Conservation (phyloP, 2,329 filamentous ascomycete species). For the Ophiostoma sp. region DNA sequence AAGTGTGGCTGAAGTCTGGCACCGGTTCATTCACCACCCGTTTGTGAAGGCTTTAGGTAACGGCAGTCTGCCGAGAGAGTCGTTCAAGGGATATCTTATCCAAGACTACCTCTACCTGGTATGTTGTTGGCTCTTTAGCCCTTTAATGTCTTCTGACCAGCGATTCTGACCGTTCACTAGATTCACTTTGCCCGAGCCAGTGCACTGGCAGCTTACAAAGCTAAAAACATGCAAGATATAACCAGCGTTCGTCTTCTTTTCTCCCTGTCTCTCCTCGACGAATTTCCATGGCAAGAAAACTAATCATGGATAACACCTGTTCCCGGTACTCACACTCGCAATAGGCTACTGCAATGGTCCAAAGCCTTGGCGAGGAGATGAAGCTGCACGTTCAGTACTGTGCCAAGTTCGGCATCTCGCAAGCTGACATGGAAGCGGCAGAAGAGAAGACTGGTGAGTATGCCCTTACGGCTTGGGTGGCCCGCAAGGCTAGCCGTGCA, state of each 20-base stretch:
- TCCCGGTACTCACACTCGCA: too few species aligned
- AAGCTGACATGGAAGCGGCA: constrained; percentile 63
- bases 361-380: constrained; percentile 74
- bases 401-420: constrained; percentile 68
- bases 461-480: neutral
- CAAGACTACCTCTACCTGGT: constrained; percentile 92
- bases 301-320: neutral
- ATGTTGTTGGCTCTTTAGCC: constrained; percentile 25
- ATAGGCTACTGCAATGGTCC: constrained; percentile 53
- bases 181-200: constrained; percentile 84
- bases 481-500: neutral
- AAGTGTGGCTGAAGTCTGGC: constrained; percentile 71
- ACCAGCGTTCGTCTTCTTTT: constrained; percentile 48
- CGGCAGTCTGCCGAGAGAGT: constrained; percentile 66
- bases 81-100: constrained; percentile 82
- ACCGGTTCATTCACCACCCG: constrained; percentile 69
- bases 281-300: neutral
- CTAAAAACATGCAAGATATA: constrained; percentile 67
- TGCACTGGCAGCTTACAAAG: constrained; percentile 79
- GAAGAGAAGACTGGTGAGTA: constrained; percentile 65
- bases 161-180: constrained; percentile 37
- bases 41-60: constrained; percentile 74
- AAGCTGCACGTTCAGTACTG: constrained; percentile 78
- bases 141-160: neutral
- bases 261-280: neutral